Evolutionary conservation across 1,284 basidiomycete species (phyloP).

Genomic region (Pulchroboletus neoregius): DNA sequence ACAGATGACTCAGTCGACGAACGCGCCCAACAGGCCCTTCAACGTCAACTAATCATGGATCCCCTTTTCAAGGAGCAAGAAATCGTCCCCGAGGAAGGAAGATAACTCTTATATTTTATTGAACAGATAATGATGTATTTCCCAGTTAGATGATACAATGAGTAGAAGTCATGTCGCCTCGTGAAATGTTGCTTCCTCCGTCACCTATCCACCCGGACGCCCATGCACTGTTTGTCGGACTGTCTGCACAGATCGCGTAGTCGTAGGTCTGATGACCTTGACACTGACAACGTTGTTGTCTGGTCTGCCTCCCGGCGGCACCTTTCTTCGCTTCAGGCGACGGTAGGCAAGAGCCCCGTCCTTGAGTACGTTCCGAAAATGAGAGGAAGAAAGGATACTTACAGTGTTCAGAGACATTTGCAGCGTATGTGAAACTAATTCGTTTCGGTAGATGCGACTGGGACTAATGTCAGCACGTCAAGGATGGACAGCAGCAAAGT

Average conservation of each 20-base stretch:
- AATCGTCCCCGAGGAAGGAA: neutral
- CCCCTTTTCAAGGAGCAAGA: neutral
- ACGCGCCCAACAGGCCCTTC: too few relatives aligned
- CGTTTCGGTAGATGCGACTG: neutral
- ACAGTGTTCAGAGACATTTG: constrained; percentile 9
- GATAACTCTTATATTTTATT: too few relatives aligned
- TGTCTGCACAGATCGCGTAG: constrained; percentile 7
- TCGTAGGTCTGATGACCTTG: constrained; percentile 4
- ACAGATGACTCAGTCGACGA: too few relatives aligned
- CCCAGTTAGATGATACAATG: neutral
- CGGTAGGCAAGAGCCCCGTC: neutral
- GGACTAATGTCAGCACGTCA: neutral
- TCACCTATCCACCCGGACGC: neutral
- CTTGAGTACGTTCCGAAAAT: constrained; percentile 4
- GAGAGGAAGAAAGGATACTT: neutral
- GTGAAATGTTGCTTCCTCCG: neutral
- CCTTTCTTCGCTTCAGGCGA: neutral
- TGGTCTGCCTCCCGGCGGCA: constrained; percentile 14
- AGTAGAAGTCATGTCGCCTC: neutral
- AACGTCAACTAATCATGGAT: too few relatives aligned
- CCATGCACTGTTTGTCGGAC: neutral
- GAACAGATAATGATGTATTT: neutral
- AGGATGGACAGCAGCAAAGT: neutral
- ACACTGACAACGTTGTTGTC: constrained; percentile 2
- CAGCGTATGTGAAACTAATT: neutral